Percentiles rank a stretch among this genome's conserved stretches.
Evolutionary conservation across 257 asterid genomes (phyloP).

Genomic region (Fraxinus excelsior): DNA sequence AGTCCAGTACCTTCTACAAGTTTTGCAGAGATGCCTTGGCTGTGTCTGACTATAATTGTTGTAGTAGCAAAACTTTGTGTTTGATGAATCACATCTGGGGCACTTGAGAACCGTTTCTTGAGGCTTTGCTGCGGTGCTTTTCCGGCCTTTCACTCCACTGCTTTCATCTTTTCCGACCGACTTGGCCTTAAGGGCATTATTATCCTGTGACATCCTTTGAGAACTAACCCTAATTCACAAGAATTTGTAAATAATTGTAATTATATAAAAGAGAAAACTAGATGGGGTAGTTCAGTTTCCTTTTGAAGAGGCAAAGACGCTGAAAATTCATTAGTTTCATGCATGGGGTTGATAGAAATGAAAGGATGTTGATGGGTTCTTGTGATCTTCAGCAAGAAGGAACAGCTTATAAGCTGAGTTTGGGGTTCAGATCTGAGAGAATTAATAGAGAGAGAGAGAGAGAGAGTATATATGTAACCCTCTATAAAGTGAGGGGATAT

Average conservation of each 20-base stretch:
- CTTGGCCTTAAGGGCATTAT: slow-evolving; percentile 20
- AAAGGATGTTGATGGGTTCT: slow-evolving; percentile 55
- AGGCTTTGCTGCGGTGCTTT: slow-evolving; percentile 32
- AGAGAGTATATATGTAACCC: slow-evolving; percentile 13
- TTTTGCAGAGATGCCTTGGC: slow-evolving; percentile 95
- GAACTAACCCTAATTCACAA: slow-evolving; percentile 21
- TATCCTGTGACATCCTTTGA: slow-evolving; percentile 38
- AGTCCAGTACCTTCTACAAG: slow-evolving; percentile 96
- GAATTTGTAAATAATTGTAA: slow-evolving; percentile 4
- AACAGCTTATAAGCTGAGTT: slow-evolving; percentile 32
- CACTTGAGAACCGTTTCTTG: slow-evolving; percentile 64
- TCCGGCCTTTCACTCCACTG: slow-evolving; percentile 37
- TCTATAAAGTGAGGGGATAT: slow-evolving; percentile 1
- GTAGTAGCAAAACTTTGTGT: slow-evolving; percentile 94
- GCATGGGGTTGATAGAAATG: slow-evolving; percentile 55
- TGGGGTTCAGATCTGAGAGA: slow-evolving; percentile 53
- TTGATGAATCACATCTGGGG: slow-evolving; percentile 88
- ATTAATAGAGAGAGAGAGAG: slow-evolving; percentile 37
- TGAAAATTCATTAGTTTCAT: slow-evolving; percentile 64
- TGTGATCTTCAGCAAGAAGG: slow-evolving; percentile 77
- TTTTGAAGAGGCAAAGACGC: slow-evolving; percentile 46
- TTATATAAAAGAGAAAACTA: slow-evolving; percentile 8
- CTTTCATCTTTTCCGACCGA: slow-evolving; percentile 43
- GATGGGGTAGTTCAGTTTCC: slow-evolving; percentile 42
- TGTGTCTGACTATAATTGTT: slow-evolving; percentile 89